A percentile compares a stretch with the other conserved stretches of the same genome.
phyloP scores from a whole-genome alignment of 257 asterid genomes.

The Parsonsia alboflavescens region DNA sequence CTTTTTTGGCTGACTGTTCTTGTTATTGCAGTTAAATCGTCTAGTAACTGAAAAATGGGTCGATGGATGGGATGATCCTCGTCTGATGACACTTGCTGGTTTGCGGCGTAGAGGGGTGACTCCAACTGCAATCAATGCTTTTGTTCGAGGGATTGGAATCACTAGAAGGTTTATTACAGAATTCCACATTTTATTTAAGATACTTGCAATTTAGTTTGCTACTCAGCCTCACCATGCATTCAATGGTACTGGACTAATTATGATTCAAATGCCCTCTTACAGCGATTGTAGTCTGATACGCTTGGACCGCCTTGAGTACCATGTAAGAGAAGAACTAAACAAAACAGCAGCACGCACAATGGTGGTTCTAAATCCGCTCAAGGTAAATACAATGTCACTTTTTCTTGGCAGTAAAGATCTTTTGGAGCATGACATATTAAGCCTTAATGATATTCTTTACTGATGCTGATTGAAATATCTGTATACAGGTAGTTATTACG shows the following conservation, averaged over 20 bases:
- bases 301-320: slow-evolving; percentile 77
- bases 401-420: not conserved
- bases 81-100: slow-evolving; percentile 90
- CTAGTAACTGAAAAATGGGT: slow-evolving; percentile 88
- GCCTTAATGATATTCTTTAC: not conserved
- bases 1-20: slow-evolving; percentile 3
- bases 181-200: not conserved
- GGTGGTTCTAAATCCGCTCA: slow-evolving; percentile 86
- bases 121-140: slow-evolving; percentile 74
- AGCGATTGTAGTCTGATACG: slow-evolving; percentile 83
- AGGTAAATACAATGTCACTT: slow-evolving; percentile 32
- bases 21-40: slow-evolving; percentile 65
- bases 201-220: not conserved
- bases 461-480: slow-evolving; percentile 1
- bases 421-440: not conserved
- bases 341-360: slow-evolving; percentile 69
- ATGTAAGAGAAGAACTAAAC: slow-evolving; percentile 88
- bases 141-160: slow-evolving; percentile 89
- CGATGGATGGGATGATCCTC: slow-evolving; percentile 99
- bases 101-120: slow-evolving; percentile 93
- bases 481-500: slow-evolving; percentile 67
- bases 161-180: slow-evolving; percentile 68
- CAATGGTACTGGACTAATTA: slow-evolving; percentile 17
- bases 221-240: slow-evolving; percentile 5
- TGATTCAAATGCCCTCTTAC: slow-evolving; percentile 26